Base-by-base conservation (phyloP, 2,329 filamentous ascomycete genomes). In the Fusarium sp. region DNA sequence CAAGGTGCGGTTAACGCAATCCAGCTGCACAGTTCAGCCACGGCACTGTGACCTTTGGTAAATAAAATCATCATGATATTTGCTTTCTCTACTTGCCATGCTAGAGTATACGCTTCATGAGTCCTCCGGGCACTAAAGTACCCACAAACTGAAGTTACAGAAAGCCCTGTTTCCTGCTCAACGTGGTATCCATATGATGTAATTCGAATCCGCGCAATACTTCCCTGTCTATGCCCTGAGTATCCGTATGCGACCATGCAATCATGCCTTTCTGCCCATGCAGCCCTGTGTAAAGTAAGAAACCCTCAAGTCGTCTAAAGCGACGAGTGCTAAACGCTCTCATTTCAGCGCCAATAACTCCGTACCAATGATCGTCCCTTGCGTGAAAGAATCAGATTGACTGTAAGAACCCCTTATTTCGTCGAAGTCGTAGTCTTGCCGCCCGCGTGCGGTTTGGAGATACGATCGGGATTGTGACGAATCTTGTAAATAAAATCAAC, bases 401-500 rank as follows among this genome's bases (percentile, higher is more conserved):
- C 41, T 25, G n/a, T n/a, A 35, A 29, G 40, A 19, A 9, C 13
- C 15, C n/a, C 36, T 64, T 66, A 64, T 64, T 64, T 66, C 40
- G 34, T 54, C 24, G 49, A 40, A 38, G 29, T 43, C 31, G 44
- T 40, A 28, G 40, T 24, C 34, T 55, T 60, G 36, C 57, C 39
- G 44, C 51, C 32, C 15, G 36, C 11, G 31, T 53, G 53, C 39
- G 68, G 70, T 53, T 70, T 72, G n/a, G 71, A 53, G 39, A 72
- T 62, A 7, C 68, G 57, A 42, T 68, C 73, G 6, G 70, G 54
- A 19, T 77, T 73, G 59, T 73, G 74, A 24, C 75, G 74, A 28
- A 91, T 83, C 72, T 88, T 90, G 80, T 92, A 91, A 60, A 93
- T 81, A 73, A 92, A 87, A 64, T 91, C 90, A 53, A 93, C 90